Evolutionary conservation across 177 flowering plant species (phyloP).

Genomic region (Vitis hybrid): DNA sequence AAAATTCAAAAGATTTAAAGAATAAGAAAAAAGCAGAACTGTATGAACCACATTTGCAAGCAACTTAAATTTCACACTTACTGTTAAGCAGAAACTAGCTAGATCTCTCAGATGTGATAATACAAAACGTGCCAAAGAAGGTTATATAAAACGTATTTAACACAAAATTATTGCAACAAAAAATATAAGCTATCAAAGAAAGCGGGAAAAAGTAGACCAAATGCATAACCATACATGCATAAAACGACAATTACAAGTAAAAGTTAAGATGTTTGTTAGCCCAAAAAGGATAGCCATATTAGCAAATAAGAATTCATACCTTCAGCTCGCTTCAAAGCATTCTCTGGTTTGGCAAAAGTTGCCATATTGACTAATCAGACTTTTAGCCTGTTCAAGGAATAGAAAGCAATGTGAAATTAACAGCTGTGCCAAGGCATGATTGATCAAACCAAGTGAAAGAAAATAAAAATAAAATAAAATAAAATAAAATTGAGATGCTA

Average conservation of each 20-base stretch:
- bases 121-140: too few relatives aligned
- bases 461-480: neutral
- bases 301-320: conserved; percentile 31
- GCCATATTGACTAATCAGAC: conserved; percentile 38
- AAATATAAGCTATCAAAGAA: neutral
- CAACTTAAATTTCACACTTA: too few relatives aligned
- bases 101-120: too few relatives aligned
- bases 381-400: neutral
- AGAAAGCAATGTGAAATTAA: neutral
- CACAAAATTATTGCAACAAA: neutral
- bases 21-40: neutral
- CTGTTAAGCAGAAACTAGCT: too few relatives aligned
- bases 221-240: neutral
- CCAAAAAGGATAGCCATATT: neutral
- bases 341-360: conserved; percentile 74
- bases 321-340: conserved; percentile 83
- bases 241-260: neutral
- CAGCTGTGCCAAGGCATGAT: neutral
- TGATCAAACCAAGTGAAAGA: neutral
- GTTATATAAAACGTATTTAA: too few relatives aligned
- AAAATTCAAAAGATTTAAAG: neutral
- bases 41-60: neutral
- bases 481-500: neutral
- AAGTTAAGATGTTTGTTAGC: neutral
- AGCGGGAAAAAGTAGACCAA: neutral